phyloP scores from a whole-genome alignment of 768 basidiomycete species.

The Tulasnella sp. region DNA sequence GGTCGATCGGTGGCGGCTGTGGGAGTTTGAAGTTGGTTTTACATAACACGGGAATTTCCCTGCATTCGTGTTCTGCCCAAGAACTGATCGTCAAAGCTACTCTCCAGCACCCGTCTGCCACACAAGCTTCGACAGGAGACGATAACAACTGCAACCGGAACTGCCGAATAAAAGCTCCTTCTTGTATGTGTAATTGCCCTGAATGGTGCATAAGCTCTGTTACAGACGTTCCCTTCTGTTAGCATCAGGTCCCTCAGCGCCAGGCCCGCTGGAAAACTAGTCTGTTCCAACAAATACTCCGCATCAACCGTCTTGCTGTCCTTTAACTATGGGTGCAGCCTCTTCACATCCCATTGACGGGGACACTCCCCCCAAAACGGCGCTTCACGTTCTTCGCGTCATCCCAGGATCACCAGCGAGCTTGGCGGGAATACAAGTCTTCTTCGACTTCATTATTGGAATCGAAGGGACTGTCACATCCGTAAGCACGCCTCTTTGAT shows the following conservation, averaged over 20 bases:
- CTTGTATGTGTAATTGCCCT: background rate
- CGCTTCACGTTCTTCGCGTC: constrained; percentile 83
- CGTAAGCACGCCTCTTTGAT: constrained; percentile 27
- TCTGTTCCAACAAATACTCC: too few species aligned
- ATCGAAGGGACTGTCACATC: constrained; percentile 58
- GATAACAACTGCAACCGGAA: background rate
- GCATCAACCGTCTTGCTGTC: background rate
- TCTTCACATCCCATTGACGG: constrained; percentile 17
- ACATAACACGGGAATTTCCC: constrained; percentile 2
- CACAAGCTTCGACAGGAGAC: background rate
- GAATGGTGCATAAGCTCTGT: background rate
- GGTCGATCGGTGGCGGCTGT: background rate
- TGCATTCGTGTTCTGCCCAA: background rate
- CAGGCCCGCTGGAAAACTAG: background rate
- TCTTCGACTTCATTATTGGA: constrained; percentile 96
- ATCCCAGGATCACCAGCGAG: constrained; percentile 87
- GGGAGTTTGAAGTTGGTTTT: background rate
- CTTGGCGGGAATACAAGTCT: constrained; percentile 77
- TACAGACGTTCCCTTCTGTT: background rate
- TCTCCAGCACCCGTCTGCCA: background rate
- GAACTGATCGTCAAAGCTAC: background rate
- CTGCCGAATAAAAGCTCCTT: background rate
- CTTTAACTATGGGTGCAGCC: constrained; percentile 17
- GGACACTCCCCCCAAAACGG: constrained; percentile 47
- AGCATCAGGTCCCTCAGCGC: background rate